Conservation (phyloP, 371 early-diverging fungal genomes). For the Rhizopus microsporus region DNA sequence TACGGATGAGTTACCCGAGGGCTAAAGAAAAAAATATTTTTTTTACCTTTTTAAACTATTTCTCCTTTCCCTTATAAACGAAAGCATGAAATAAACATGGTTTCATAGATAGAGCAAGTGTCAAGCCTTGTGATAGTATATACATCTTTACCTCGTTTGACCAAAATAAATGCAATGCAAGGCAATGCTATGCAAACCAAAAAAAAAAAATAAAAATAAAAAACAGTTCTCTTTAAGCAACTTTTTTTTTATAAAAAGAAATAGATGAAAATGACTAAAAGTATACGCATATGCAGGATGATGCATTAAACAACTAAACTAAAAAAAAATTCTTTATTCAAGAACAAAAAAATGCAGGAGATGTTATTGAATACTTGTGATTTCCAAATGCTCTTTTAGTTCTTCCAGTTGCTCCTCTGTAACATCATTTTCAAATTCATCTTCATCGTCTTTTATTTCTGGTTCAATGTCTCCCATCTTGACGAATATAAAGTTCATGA, state of each 20-base stretch:
- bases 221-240: background rate
- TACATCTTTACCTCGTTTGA: background rate
- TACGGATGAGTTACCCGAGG: slow-evolving; percentile 2
- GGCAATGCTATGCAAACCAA: slow-evolving; percentile 17
- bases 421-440: slow-evolving; percentile 16
- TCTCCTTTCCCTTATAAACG: background rate
- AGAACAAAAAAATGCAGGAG: slow-evolving; percentile 6
- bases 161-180: slow-evolving; percentile 20
- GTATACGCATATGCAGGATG: slow-evolving; percentile 2
- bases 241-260: background rate
- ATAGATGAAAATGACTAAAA: background rate
- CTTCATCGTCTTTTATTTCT: slow-evolving; percentile 18
- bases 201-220: background rate
- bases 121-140: slow-evolving; percentile 4
- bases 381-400: slow-evolving; percentile 24
- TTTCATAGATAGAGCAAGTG: slow-evolving; percentile 1
- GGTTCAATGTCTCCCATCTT: slow-evolving; percentile 41
- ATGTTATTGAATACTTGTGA: slow-evolving; percentile 20
- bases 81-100: background rate
- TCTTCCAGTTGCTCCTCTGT: slow-evolving; percentile 31
- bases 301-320: slow-evolving; percentile 13
- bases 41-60: background rate
- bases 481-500: slow-evolving; percentile 35
- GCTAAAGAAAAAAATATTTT: background rate
- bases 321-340: slow-evolving; percentile 2